phyloP scores from a whole-genome alignment of 768 basidiomycete species.

The Leucogyrophana mollusca region DNA sequence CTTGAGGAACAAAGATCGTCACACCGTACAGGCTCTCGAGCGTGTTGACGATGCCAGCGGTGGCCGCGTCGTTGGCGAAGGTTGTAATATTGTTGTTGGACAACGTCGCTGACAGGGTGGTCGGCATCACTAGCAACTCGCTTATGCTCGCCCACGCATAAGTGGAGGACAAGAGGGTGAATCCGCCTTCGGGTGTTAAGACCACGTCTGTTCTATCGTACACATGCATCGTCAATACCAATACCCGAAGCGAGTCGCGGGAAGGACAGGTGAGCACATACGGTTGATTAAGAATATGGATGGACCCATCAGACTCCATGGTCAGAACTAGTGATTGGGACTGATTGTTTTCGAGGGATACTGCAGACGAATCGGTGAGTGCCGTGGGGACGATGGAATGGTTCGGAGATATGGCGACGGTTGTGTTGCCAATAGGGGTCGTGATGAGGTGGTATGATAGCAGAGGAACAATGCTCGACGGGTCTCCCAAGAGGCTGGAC shows the following conservation, averaged over 20 bases:
- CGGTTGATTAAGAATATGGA: conserved; percentile 5
- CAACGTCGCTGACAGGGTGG: neutral
- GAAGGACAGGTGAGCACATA: neutral
- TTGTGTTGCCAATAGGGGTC: conserved; percentile 1
- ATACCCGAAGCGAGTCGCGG: too few relatives aligned
- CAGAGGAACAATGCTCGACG: neutral
- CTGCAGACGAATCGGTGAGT: neutral
- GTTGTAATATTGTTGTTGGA: neutral
- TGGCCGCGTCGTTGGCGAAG: neutral
- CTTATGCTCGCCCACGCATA: neutral
- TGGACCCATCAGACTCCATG: neutral
- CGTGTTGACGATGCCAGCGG: conserved; percentile 1
- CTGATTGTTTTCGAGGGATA: conserved; percentile 3
- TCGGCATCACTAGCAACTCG: neutral
- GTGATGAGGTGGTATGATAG: conserved; percentile 1
- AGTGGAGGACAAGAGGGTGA: neutral
- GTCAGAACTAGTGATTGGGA: conserved; percentile 1
- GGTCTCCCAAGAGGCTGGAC: neutral
- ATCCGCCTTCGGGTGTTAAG: neutral
- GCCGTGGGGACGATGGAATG: neutral
- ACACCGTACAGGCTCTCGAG: neutral
- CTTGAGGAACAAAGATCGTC: conserved; percentile 3
- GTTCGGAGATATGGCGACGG: neutral
- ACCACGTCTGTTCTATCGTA: neutral
- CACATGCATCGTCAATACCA: too few relatives aligned